These are phyloP conservation scores for Talaromyces stipitatus DNA, from an alignment of 495 filamentous ascomycete species.

Conservation along the genomic window DNA sequence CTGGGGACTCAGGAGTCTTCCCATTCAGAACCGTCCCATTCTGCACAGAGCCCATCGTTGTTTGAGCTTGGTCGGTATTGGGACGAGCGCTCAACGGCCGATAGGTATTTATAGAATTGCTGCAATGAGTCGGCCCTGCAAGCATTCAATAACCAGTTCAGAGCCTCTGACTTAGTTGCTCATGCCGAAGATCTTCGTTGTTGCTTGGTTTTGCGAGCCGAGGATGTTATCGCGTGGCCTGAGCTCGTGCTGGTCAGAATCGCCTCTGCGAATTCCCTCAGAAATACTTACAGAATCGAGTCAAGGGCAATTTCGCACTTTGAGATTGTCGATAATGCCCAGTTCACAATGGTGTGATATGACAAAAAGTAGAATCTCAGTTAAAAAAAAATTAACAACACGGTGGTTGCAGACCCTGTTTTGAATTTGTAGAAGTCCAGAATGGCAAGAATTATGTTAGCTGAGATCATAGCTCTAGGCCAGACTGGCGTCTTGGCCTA, in stretches of 20 bases:
- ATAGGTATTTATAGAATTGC: background rate
- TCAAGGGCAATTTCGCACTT: background rate
- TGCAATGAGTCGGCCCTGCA: background rate
- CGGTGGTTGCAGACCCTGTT: background rate
- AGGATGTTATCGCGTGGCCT: background rate
- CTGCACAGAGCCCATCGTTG: background rate
- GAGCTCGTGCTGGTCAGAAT: background rate
- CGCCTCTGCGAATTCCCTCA: background rate
- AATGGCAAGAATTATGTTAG: background rate
- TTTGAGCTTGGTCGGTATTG: background rate
- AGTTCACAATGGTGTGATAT: no score
- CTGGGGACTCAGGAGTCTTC: background rate
- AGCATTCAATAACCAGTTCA: background rate
- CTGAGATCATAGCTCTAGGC: constrained; percentile 4
- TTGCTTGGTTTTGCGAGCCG: background rate
- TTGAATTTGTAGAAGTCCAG: no score
- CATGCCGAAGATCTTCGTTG: background rate
- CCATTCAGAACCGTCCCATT: background rate
- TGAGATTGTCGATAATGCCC: background rate
- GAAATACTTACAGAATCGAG: background rate
- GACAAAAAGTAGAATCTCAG: background rate
- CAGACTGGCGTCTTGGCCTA: background rate
- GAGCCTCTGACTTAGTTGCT: background rate
- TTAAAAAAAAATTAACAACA: background rate
- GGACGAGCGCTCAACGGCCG: background rate